Evolutionary conservation across 2,329 filamentous ascomycete genomes (phyloP), one percentile per base, ranked within the genome.

Genomic region (Ophiostoma piceae): DNA sequence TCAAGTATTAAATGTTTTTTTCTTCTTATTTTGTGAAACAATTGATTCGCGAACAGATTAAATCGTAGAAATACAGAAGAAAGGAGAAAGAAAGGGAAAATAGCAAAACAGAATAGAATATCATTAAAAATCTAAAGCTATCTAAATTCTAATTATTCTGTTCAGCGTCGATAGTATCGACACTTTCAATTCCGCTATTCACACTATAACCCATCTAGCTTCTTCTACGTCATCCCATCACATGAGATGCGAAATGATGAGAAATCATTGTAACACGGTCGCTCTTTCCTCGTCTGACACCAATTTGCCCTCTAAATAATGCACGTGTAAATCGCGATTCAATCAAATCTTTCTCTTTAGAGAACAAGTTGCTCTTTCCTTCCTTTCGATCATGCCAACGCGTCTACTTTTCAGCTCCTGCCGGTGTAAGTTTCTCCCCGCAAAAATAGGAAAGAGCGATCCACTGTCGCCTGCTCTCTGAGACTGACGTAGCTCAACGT

Each of bases 401-500:
- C 26, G 12, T 65, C 14, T 26, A 4, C 26, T 41, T 43, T 66
- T 35, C 35, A 6, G 35, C 35, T n/a, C 62, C 62, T 37, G 19
- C 32, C 19, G 32, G 35, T 66, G 62, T 65, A 37, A 37, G 62
- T 66, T 66, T 2, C 62, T 11, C 62, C 26, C 32, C 62, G 62
- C 62, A n/a, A 41, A 65, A 37, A 62, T 3, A 8, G 60, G 62
- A 65, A 65, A 65, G 62, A 22, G 35, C 62, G 62, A 66, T 19
- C 39, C 39, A n/a, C 29, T 66, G n/a, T 19, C 35, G 19, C 12
- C 1, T 47, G 41, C 26, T 57, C 37, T n/a, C n/a, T 67, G 65
- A 4, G 5, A 16, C 43, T 47, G 43, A 26, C 11, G 19, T 37
- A 29, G 37, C 29, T 26, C 43, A 16, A 16, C 57, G 60, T 39